phyloP scores from a whole-genome alignment of 371 early-diverging fungal species.

The Rhizopus microsporus region DNA sequence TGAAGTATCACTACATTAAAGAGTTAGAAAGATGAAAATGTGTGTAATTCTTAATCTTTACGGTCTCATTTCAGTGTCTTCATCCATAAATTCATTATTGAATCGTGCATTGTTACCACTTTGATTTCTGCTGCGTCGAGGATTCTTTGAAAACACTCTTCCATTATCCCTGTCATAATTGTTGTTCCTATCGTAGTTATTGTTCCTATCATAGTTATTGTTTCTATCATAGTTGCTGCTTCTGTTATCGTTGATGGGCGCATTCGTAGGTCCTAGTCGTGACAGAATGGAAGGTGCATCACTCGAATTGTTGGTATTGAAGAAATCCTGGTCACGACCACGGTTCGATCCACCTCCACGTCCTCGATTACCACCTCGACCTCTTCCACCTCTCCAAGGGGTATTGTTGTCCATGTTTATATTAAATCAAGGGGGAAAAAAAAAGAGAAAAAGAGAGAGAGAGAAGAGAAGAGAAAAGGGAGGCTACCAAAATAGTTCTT shows the following conservation, averaged over 20 bases:
- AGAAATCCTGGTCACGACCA: slow-evolving; percentile 12
- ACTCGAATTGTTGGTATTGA: slow-evolving; percentile 4
- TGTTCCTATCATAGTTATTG: neutral
- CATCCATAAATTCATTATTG: slow-evolving; percentile 36
- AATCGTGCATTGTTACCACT: slow-evolving; percentile 16
- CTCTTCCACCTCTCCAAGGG: slow-evolving; percentile 23
- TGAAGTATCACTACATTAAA: slow-evolving; percentile 11
- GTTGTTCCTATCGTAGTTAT: no score
- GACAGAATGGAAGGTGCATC: slow-evolving; percentile 27
- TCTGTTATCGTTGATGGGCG: slow-evolving; percentile 11
- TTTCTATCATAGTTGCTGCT: neutral
- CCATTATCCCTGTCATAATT: slow-evolving; percentile 9
- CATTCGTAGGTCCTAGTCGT: slow-evolving; percentile 34
- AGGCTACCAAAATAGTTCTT: no score
- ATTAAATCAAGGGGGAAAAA: slow-evolving; percentile 1
- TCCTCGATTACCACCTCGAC: slow-evolving; percentile 28
- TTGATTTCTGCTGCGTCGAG: slow-evolving; percentile 23
- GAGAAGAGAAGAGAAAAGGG: neutral
- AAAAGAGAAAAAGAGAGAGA: neutral
- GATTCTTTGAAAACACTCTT: slow-evolving; percentile 13
- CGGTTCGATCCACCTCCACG: slow-evolving; percentile 16
- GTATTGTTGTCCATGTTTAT: slow-evolving; percentile 15
- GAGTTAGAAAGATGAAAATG: neutral
- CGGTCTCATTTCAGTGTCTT: slow-evolving; percentile 44
- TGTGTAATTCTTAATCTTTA: slow-evolving; percentile 4